Evolutionary conservation across 2,329 filamentous ascomycete genomes (phyloP), one percentile per base, ranked within the genome.

Genomic region (Cercospora beticola): DNA sequence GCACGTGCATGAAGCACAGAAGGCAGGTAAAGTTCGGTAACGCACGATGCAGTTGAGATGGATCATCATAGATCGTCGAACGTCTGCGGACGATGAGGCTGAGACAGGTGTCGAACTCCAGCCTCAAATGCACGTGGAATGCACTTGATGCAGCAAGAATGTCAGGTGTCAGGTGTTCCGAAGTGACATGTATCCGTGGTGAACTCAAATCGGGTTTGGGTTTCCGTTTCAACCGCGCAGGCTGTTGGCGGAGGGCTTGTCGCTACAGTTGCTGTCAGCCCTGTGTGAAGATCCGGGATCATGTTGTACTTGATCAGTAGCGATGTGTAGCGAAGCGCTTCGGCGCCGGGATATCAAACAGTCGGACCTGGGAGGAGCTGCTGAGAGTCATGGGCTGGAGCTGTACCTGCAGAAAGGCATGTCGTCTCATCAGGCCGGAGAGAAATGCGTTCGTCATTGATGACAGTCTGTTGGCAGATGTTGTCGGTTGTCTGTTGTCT

Each of bases 71-170:
- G 46, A 23, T 52, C 4, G 46, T 58, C 26, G 9, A 33, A 58
- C n/a, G 26, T 58, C 16, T 58, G 54, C 54, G 12, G 54, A 18
- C 6, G 54, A 30, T 30, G 46, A 2, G 14, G 16, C 26, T 14
- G 54, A 30, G 54, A 58, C 54, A 58, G 54, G 54, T 58, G 26
- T 58, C 54, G 54, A 58, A 58, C 54, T 58, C 54, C 54, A 58
- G 54, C 54, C 54, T 58, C 54, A 6, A n/a, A 43, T n/a, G 54
- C 54, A 58, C 54, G 54, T 33, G 54, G 26, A 14, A 52, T 14
- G 36, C 5, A 33, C 9, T n/a, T 43, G 36, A 43, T n/a, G 26
- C 8, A 18, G 30, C 54, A 28, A 58, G 28, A 10, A 0, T 31
- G 54, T 58, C 54, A 58, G 54, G 54, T 58, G 54, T 58, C 30